phyloP scores from a whole-genome alignment of 805 yeast genomes.

The Suhomyces vadensis region DNA sequence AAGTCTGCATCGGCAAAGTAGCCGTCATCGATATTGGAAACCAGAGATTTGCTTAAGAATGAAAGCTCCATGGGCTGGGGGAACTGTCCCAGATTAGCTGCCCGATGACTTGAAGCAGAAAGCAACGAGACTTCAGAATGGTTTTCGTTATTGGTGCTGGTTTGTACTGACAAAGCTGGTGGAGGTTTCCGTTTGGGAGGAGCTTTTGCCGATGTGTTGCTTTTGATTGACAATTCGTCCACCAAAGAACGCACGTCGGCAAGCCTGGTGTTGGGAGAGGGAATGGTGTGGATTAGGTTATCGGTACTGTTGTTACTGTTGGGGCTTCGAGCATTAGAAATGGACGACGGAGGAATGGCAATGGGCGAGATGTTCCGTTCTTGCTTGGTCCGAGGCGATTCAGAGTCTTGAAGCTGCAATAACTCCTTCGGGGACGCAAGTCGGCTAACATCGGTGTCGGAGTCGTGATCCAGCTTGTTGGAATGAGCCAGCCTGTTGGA shows the following conservation, averaged over 20 bases:
- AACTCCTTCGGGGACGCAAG: no score
- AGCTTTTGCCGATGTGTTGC: constrained; percentile 5
- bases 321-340: constrained; percentile 28
- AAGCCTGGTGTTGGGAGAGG: constrained; percentile 6
- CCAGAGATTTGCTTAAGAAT: constrained; percentile 13
- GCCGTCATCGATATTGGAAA: constrained; percentile 11
- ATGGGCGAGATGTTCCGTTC: constrained; percentile 22
- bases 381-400: not conserved
- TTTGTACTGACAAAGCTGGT: constrained; percentile 14
- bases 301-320: constrained; percentile 23
- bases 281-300: constrained; percentile 14
- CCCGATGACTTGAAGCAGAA: not conserved
- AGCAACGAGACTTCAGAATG: not conserved
- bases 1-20: constrained; percentile 6
- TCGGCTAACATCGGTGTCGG: no score
- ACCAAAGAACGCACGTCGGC: constrained; percentile 9
- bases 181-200: constrained; percentile 34
- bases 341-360: constrained; percentile 29
- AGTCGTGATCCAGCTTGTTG: no score
- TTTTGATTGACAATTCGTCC: not conserved
- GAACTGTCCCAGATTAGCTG: not conserved
- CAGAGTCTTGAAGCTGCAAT: not conserved
- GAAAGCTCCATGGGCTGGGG: not conserved
- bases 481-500: no score
- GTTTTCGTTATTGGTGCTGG: not conserved